Base-by-base conservation (phyloP, 495 filamentous ascomycete species). In the Ramalina peruviana region DNA sequence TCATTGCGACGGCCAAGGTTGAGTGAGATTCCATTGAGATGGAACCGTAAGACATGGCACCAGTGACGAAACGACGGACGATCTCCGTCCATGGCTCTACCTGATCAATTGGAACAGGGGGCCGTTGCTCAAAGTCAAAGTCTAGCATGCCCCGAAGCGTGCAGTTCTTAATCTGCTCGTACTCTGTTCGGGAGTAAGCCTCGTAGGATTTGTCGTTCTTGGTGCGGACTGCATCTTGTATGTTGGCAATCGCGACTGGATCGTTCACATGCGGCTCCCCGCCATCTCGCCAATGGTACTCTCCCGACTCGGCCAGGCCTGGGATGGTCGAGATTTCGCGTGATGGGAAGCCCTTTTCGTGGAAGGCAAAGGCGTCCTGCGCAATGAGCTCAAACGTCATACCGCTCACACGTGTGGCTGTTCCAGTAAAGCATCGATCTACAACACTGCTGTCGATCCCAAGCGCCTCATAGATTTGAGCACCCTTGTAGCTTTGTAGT, bases 121-220 rank as follows among this genome's bases (percentile, higher is more conserved):
- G 79, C 50, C 76, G 71, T 54, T 93, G 84, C 25, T 96, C 92
- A 60, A 95, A 99, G 66, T 92, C 86, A 68, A 99, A 99, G 63
- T 99, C 92, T 21, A 99, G 81, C 73, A 99, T 76, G 52, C 92
- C 92, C 58, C 92, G 87, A 4, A 99, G 79, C 12, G 92, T 99
- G 69, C 92, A 99, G 58, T 88, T 80, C 72, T 97, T 99, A 71
- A 97, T 96, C 62, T 90, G 85, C 71, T 99, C 93, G 60, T 96
- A 95, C 57, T 89, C 89, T 7, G 87, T 81, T 51, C 82, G 79
- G 6, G 92, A 95, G 60, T 99, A 99, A 0, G 92, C 92, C 66
- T 97, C 92, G 62, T 99, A 99, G 0, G 92, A 97, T 69, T 96
- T 97, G 78, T 97, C 92, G 65, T 99, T 97, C 81, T 97, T 99